Base-by-base conservation (phyloP, 345 rosid genomes). In the Cardamine resedifolia region DNA sequence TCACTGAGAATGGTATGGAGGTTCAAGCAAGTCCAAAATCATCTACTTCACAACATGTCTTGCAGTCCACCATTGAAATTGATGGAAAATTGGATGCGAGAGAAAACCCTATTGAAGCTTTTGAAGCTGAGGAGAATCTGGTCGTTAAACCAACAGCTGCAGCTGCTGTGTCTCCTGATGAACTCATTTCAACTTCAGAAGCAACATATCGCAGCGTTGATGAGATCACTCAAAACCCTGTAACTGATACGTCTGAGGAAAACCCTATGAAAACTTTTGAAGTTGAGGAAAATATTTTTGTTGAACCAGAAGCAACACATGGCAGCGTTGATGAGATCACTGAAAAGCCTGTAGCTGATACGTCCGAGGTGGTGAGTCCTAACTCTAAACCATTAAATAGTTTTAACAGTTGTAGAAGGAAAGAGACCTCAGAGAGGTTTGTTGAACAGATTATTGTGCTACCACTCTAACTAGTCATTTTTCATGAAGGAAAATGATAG, bases 361-460 rank as follows among this genome's bases (percentile, higher is more conserved):
- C 50, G 68, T 50, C 78, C 52, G 52, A 73, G 34, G 31, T 73
- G 79, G 82, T 81, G 66, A 75, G 83, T 62, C 63, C 21, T 51
- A 31, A 19, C 24, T 58, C 50, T 44, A 51, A 75, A 52, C 3
- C 50, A 44, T 62, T 69, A 16, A 21, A 57, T 21, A 68, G 24
- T 44, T 52, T 41, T 52, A 33, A 51, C 23, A 43, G 65, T 50
- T 63, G 58, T 70, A 27, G 28, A 30, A 61, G 16, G 47, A 62
- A 63, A 63, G 18, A 68, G 18, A 15, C 34, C 45, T 60, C 18
- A 60, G n/a, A n/a, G n/a, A n/a, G n/a, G n/a, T n/a, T n/a, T n/a
- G n/a, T 63, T 62, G 33, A 34, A 69, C 64, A 33, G 49, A 6
- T 48, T 48, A 12, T 58, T 30, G 28, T 39, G 33, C 34, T 38